Evolutionary conservation across 176 grass and related monocot genomes (phyloP).

Genomic region (Aechmea fasciata): DNA sequence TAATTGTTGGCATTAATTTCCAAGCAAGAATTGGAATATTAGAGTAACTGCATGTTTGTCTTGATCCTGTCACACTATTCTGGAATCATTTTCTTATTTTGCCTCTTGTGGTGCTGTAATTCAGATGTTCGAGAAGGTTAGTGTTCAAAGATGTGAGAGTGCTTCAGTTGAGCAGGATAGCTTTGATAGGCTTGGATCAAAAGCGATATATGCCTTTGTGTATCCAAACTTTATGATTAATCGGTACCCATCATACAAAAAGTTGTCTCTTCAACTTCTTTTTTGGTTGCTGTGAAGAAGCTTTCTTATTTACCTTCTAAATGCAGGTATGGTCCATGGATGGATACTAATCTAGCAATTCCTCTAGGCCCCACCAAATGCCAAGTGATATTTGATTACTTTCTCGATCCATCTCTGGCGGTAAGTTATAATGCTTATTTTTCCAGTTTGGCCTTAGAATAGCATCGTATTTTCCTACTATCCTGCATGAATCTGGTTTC

Average conservation of each 20-base stretch:
- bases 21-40: too few species aligned
- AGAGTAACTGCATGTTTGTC: background rate
- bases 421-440: conserved; percentile 24
- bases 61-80: background rate
- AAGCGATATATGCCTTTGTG: conserved; percentile 86
- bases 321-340: conserved; percentile 90
- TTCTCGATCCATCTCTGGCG: conserved; percentile 54
- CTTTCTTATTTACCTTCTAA: conserved; percentile 2
- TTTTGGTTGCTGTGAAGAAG: background rate
- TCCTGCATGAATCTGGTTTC: too few species aligned
- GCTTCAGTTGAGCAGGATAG: conserved; percentile 25
- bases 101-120: conserved; percentile 14
- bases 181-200: conserved; percentile 57
- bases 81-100: conserved; percentile 15
- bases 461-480: too few species aligned
- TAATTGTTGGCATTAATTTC: too few species aligned
- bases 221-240: conserved; percentile 99
- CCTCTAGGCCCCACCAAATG: conserved; percentile 63
- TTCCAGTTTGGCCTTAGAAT: background rate
- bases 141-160: conserved; percentile 82
- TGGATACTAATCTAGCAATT: conserved; percentile 91
- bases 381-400: conserved; percentile 96
- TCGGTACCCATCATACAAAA: conserved; percentile 36
- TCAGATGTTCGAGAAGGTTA: conserved; percentile 81
- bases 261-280: background rate